phyloP scores from a whole-genome alignment of 176 grass and related monocot species.

The Tillandsia fasciculata region DNA sequence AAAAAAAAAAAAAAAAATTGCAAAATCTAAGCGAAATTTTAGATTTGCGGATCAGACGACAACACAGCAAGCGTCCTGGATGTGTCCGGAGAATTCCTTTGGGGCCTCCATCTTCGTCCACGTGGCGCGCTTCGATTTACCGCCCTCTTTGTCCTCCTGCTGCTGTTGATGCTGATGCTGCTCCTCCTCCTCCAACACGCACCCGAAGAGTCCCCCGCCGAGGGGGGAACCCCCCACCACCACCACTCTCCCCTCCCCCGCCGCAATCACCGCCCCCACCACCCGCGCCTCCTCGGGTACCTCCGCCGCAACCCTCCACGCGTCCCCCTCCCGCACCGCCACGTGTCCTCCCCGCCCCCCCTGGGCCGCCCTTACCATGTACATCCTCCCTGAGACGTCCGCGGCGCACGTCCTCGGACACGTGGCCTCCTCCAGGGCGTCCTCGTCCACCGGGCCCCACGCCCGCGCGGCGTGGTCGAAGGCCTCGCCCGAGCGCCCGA shows the following conservation, averaged over 20 bases:
- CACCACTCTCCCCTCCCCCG: constrained; percentile 32
- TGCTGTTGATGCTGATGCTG: not conserved
- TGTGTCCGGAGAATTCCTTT: constrained; percentile 56
- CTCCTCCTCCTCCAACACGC: constrained; percentile 31
- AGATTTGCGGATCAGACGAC: constrained; percentile 31
- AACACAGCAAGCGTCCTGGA: constrained; percentile 50
- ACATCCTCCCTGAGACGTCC: constrained; percentile 22
- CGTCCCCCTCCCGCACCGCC: constrained; percentile 23
- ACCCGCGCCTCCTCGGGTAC: constrained; percentile 52
- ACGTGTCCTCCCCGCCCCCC: constrained; percentile 13
- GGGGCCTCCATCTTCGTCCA: constrained; percentile 35
- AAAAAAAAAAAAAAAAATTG: too few relatives aligned
- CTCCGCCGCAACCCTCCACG: constrained; percentile 41
- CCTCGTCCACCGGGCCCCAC: constrained; percentile 29
- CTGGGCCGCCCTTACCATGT: constrained; percentile 39
- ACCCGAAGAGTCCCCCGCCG: constrained; percentile 44
- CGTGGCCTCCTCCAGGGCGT: constrained; percentile 33
- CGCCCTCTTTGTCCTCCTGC: not conserved
- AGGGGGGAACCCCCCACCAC: constrained; percentile 41
- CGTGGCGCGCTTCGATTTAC: constrained; percentile 18
- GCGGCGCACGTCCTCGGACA: constrained; percentile 43
- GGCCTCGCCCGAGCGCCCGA: constrained; percentile 41
- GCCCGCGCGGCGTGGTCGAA: constrained; percentile 36
- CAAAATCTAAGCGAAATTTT: not conserved
- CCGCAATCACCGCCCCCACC: constrained; percentile 15